Percentiles rank a stretch among this genome's conserved stretches.
Evolutionary conservation across 1,139 yeast genomes (phyloP).

Genomic region (Suzukiozyma palmioleophila): DNA sequence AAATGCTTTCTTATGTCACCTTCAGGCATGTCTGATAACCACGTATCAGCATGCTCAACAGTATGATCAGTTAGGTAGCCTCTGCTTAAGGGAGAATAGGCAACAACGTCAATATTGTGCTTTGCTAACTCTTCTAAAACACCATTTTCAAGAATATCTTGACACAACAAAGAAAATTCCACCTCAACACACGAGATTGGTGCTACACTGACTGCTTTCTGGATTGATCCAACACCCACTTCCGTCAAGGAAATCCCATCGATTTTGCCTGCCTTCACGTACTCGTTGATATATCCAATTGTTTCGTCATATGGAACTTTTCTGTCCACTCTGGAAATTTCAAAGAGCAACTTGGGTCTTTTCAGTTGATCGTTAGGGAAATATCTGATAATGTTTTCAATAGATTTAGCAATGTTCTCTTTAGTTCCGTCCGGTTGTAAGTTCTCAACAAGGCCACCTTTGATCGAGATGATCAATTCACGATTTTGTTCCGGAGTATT

Average conservation of each 20-base stretch:
- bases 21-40: conserved; percentile 37
- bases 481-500: conserved; percentile 50
- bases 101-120: conserved; percentile 57
- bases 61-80: conserved; percentile 66
- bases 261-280: conserved; percentile 51
- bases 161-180: conserved; percentile 67
- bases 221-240: conserved; percentile 56
- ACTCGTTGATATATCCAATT: conserved; percentile 45
- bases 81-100: conserved; percentile 81
- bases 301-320: conserved; percentile 46
- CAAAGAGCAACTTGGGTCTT: conserved; percentile 52
- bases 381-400: conserved; percentile 43
- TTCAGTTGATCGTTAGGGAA: conserved; percentile 41
- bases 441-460: conserved; percentile 50
- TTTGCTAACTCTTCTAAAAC: conserved; percentile 48
- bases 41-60: conserved; percentile 34
- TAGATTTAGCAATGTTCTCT: conserved; percentile 44
- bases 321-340: conserved; percentile 64
- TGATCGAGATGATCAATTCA: conserved; percentile 54
- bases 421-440: conserved; percentile 47
- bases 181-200: conserved; percentile 69
- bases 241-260: conserved; percentile 72
- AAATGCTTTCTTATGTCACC: conserved; percentile 52
- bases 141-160: conserved; percentile 58
- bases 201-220: conserved; percentile 43